Evolutionary conservation across 108 stramenopile genomes (phyloP).

Genomic region (Conticribra guillardii): DNA sequence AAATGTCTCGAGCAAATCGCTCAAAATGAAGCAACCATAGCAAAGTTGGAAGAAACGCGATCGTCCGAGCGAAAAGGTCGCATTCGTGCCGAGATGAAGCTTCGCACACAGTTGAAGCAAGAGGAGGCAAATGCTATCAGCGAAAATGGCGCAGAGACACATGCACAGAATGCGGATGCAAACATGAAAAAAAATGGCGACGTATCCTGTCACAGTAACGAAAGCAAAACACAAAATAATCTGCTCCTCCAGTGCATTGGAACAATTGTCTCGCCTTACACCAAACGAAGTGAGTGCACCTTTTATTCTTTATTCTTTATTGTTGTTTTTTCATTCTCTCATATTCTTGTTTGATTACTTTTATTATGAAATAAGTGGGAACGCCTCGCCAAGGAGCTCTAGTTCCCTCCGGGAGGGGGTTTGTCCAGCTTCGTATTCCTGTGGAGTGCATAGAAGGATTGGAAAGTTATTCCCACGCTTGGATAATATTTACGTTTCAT

Average conservation of each 20-base stretch:
- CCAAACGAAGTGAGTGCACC: too few species aligned
- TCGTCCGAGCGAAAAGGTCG: slow-evolving; percentile 78
- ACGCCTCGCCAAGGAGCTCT: slow-evolving; percentile 83
- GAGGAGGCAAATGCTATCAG: not conserved
- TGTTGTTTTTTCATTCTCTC: too few species aligned
- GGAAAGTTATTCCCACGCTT: slow-evolving; percentile 84
- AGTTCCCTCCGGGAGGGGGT: slow-evolving; percentile 71
- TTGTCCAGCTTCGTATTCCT: slow-evolving; percentile 63
- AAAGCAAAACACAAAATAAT: slow-evolving; percentile 1
- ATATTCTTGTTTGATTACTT: too few species aligned
- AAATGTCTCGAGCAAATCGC: not conserved
- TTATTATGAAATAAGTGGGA: too few species aligned
- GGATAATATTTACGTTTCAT: slow-evolving; percentile 96
- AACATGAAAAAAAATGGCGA: not conserved
- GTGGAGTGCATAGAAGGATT: slow-evolving; percentile 75
- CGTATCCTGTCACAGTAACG: slow-evolving; percentile 1
- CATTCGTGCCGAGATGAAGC: slow-evolving; percentile 83
- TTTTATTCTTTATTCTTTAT: too few species aligned
- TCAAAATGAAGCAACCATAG: slow-evolving; percentile 11
- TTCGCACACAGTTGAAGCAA: slow-evolving; percentile 64
- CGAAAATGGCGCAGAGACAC: slow-evolving; percentile 7
- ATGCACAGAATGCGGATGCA: not conserved
- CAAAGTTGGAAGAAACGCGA: slow-evolving; percentile 57
- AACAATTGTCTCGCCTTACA: slow-evolving; percentile 72
- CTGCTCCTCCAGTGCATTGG: slow-evolving; percentile 67